Conservation (phyloP, 202 grass and related monocot species). For the Setaria viridis region DNA sequence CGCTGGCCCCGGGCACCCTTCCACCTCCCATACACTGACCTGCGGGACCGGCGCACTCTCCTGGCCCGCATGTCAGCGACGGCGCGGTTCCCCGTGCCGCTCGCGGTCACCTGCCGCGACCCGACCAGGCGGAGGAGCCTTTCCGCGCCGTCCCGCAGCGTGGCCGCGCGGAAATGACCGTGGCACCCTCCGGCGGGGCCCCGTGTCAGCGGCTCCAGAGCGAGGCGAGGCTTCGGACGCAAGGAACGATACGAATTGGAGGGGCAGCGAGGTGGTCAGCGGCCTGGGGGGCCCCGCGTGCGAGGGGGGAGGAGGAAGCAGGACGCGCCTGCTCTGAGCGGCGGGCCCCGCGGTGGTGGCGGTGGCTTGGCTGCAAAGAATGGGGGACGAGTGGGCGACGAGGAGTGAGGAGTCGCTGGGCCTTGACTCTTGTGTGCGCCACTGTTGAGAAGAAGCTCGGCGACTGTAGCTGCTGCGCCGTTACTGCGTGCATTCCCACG, state of each 20-base stretch:
- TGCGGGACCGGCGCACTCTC: accelerated
- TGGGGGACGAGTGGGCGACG: not conserved
- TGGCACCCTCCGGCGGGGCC: not conserved
- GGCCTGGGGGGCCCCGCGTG: not conserved
- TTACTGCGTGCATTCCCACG: too few species aligned
- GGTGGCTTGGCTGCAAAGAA: not conserved
- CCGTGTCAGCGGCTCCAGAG: not conserved
- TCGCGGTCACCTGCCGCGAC: not conserved
- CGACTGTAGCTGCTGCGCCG: too few species aligned
- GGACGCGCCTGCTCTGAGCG: not conserved
- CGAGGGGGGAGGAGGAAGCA: not conserved
- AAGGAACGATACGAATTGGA: slow-evolving; percentile 35
- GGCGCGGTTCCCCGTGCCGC: accelerated
- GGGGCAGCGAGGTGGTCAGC: slow-evolving; percentile 27
- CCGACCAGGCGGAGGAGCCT: slow-evolving; percentile 39
- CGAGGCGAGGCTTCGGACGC: slow-evolving; percentile 43
- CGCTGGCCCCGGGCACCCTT: not conserved
- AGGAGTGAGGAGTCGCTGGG: not conserved
- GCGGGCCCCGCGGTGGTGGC: not conserved
- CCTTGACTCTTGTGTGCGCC: slow-evolving; percentile 1
- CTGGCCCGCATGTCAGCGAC: accelerated
- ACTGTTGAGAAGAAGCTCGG: too few species aligned
- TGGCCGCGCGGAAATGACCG: slow-evolving; percentile 28
- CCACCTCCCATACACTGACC: not conserved
- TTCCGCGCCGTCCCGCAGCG: slow-evolving; percentile 10